Evolutionary conservation across 2,329 filamentous ascomycete genomes (phyloP), one percentile per base, ranked within the genome.

Genomic region (Talaromyces sp.): DNA sequence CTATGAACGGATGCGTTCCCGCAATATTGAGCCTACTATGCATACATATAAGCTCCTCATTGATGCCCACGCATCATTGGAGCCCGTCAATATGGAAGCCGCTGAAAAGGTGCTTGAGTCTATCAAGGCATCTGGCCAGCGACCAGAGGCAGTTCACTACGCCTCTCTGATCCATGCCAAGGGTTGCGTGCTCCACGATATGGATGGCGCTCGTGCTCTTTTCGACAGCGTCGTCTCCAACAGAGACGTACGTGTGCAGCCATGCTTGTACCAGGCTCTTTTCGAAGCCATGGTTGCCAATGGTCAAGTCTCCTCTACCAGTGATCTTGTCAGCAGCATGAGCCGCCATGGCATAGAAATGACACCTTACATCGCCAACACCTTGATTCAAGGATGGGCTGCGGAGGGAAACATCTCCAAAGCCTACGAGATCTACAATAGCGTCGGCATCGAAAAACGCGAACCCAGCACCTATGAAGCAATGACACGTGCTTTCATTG

Each of bases 401-500:
- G 85, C 89, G 14, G 90, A 91, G 76, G 90, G 90, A 78, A 86
- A 96, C 68, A 90, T 98, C 52, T 79, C 82, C 66, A 93, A 92
- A 78, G 91, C 93, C 19, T 87, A 89, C 73, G 81, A 85, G 27
- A 88, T 97, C 67, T 99, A 96, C 75, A 85, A 90, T 66, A 84
- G 85, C n/a, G 88, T 99, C 3, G 86, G 88, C 9, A 85, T 87
- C 33, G 85, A 88, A 63, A 93, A 89, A 80, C 89, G 95, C 65
- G 95, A 99, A 82, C 95, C 95, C 3, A 97, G 93, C 82, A 99
- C 95, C 4, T 99, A 99, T 77, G 95, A 99, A 81, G 93, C 94
- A 47, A 99, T 99, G 95, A 97, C 93, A 5, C 87, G 95, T 54
- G 95, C 95, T 0, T 97, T 90, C 79, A 86, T 99, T 63, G 88